Evolutionary conservation across 2,329 filamentous ascomycete species (phyloP).

Genomic region (Fusarium circinatum): DNA sequence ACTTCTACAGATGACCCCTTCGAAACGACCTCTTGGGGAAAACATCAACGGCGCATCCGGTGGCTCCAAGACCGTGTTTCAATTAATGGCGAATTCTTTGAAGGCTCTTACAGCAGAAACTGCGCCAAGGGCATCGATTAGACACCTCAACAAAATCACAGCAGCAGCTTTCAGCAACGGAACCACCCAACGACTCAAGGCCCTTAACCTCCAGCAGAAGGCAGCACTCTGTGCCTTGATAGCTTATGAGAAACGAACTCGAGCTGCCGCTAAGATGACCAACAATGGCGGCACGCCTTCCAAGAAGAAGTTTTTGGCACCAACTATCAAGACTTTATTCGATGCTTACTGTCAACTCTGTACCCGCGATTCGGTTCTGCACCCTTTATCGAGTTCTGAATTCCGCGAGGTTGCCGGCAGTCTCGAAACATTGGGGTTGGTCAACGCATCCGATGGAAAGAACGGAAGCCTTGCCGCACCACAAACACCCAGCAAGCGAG

Average conservation of each 20-base stretch:
- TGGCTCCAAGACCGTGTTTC: constrained; percentile 56
- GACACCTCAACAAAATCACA: constrained; percentile 91
- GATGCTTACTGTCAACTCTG: constrained; percentile 86
- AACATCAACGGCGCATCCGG: constrained; percentile 74
- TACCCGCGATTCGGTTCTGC: constrained; percentile 86
- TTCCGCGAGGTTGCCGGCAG: constrained; percentile 93
- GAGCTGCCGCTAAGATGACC: constrained; percentile 58
- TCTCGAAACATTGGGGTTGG: constrained; percentile 85
- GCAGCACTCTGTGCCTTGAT: constrained; percentile 90
- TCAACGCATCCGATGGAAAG: constrained; percentile 76
- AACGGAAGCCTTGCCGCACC: constrained; percentile 71
- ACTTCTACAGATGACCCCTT: constrained; percentile 70
- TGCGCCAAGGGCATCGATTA: constrained; percentile 88
- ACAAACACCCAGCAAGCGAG: constrained; percentile 77
- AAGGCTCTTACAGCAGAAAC: constrained; percentile 75
- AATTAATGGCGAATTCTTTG: constrained; percentile 64
- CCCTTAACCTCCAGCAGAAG: constrained; percentile 95
- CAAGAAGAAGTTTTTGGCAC: constrained; percentile 70
- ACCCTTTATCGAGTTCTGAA: constrained; percentile 89
- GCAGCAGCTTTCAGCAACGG: constrained; percentile 91
- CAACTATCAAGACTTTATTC: constrained; percentile 85
- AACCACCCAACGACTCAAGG: constrained; percentile 82
- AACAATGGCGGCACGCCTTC: constrained; percentile 64
- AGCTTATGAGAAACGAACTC: constrained; percentile 82
- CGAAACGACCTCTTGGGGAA: constrained; percentile 81